Conservation (phyloP, 2,329 filamentous ascomycete species). For the Teratosphaeria destructans region DNA sequence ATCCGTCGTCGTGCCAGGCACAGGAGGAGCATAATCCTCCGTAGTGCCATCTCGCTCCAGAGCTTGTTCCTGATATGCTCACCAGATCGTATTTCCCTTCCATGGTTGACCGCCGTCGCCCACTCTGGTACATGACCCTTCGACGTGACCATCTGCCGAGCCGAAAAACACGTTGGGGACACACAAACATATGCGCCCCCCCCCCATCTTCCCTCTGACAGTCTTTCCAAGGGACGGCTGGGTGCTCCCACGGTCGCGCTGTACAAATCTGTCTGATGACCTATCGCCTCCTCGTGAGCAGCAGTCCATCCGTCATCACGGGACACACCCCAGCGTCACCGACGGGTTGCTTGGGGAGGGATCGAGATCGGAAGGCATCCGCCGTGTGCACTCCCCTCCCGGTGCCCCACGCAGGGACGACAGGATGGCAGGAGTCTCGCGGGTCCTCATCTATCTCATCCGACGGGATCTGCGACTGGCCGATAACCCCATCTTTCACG, state of each 20-base stretch:
- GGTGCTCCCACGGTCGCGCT: background rate
- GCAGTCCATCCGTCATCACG: background rate
- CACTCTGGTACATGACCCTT: background rate
- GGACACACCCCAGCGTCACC: background rate
- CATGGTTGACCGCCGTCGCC: background rate
- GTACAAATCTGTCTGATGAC: background rate
- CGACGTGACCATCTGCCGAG: background rate
- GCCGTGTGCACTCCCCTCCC: background rate
- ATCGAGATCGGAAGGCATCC: background rate
- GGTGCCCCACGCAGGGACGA: background rate
- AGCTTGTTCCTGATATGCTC: background rate
- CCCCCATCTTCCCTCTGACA: background rate
- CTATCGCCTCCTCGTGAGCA: background rate
- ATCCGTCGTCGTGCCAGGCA: background rate
- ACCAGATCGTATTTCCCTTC: background rate
- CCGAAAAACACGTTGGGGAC: background rate
- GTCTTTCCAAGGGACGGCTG: background rate
- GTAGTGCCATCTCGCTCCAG: background rate
- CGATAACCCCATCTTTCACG: slow-evolving; percentile 65
- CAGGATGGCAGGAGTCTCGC: slow-evolving; percentile 12
- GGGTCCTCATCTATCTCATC: slow-evolving; percentile 58
- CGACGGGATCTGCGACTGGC: slow-evolving; percentile 61
- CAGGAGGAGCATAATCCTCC: background rate
- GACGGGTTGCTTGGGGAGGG: background rate
- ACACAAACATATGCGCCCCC: background rate